Conservation (phyloP, 2,329 filamentous ascomycete genomes). For the Aspergillus calidoustus region DNA sequence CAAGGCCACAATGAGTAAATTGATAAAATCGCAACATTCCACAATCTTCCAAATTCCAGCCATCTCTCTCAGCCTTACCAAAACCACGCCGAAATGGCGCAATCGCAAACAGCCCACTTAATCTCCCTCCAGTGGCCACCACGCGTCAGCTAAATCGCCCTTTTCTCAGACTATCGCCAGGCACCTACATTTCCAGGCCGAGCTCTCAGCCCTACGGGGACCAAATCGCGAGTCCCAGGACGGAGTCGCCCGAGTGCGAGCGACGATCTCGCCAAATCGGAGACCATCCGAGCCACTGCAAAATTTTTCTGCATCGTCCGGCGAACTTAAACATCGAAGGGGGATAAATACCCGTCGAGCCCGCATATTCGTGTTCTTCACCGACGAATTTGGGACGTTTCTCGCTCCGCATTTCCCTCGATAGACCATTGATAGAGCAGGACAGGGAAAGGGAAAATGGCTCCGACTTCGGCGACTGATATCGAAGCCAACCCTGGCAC, state of each 20-base stretch:
- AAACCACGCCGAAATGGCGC: background rate
- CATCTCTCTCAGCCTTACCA: background rate
- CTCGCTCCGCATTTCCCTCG: background rate
- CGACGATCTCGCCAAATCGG: background rate
- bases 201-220: background rate
- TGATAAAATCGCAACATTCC: background rate
- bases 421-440: background rate
- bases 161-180: background rate
- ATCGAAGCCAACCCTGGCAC: slow-evolving; percentile 15
- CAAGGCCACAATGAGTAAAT: background rate
- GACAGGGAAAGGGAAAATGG: background rate
- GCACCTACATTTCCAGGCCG: background rate
- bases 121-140: background rate
- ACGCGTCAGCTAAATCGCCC: background rate
- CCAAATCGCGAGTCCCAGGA: background rate
- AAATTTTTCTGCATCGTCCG: background rate
- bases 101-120: background rate
- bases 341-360: slow-evolving; percentile 18
- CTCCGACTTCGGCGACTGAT: slow-evolving; percentile 8
- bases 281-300: background rate
- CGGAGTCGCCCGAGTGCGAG: background rate
- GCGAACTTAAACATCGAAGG: slow-evolving; percentile 6
- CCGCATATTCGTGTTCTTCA: background rate
- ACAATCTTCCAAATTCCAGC: background rate
- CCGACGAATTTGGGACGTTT: background rate